phyloP scores from a whole-genome alignment of 192 early-diverging fungal genomes.

The Podila clonocystis region DNA sequence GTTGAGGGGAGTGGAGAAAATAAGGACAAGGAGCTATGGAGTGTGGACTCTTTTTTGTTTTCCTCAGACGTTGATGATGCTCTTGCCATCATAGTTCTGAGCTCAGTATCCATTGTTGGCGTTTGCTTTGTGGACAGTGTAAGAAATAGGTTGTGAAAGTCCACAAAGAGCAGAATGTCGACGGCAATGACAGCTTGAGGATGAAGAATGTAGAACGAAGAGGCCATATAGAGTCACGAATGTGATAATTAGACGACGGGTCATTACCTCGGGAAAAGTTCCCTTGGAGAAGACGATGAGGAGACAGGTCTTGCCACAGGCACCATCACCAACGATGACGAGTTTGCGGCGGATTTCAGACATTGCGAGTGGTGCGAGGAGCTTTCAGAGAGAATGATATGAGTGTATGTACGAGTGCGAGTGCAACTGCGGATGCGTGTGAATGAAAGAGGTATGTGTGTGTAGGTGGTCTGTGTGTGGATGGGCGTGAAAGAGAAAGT shows the following conservation, averaged over 20 bases:
- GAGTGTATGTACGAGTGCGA: not conserved
- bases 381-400: not conserved
- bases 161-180: too few species aligned
- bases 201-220: not conserved
- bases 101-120: too few species aligned
- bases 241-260: not conserved
- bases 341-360: slow-evolving; percentile 79
- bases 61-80: too few species aligned
- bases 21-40: too few species aligned
- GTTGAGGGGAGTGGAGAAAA: too few species aligned
- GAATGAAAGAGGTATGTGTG: not conserved
- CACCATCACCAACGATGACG: slow-evolving; percentile 91
- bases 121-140: too few species aligned
- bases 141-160: too few species aligned
- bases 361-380: slow-evolving; percentile 31
- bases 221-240: too few species aligned
- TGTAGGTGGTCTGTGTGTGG: too few species aligned
- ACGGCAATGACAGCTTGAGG: not conserved
- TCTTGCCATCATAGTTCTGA: too few species aligned
- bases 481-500: too few species aligned
- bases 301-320: slow-evolving; percentile 89
- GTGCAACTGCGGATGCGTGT: not conserved
- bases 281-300: slow-evolving; percentile 83
- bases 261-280: slow-evolving; percentile 79
- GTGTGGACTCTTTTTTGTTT: too few species aligned